Base-by-base conservation (phyloP, 257 asterid genomes). In the Echium plantagineum region DNA sequence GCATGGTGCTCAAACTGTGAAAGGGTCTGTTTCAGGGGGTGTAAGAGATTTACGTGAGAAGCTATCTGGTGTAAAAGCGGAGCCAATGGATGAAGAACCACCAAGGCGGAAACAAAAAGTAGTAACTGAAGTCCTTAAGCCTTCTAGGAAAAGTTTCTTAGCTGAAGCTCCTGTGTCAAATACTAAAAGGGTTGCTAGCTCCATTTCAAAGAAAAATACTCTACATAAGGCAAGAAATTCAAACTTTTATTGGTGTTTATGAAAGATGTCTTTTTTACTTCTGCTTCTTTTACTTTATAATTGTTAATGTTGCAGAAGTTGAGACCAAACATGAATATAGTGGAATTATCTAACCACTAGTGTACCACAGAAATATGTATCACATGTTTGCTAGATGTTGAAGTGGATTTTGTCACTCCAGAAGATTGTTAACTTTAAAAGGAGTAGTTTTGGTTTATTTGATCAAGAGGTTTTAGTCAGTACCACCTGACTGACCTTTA, bases 21-120 rank as follows among this genome's bases (percentile, higher is more conserved):
- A 72, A 64, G 89, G 86, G 64, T 74, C 96, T 66, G 53, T 74
- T 63, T 59, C 83, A 32, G 91, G 93, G 72, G 90, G 90, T 66
- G 68, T 69, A 32, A 81, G 94, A 80, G 99, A 93, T 80, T 73
- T 93, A 24, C 97, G 99, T 21, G 99, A 93, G 80, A 85, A 83
- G 83, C 94, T 93, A 26, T 93, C 99, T 58, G 97, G 97, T 55
- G 63, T 75, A 68, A 73, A 68, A 77, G 69, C 87, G 49, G 86
- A 69, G 49, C 65, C 78, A 17, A 77, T 68, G 78, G 89, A 81
- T 70, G 59, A 68, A 28, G 83, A 73, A 62, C 66, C 77, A 24
- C 77, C 76, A 21, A 76, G 72, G 62, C 66, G 72, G 46, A 75
- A 81, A 76, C 70, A 70, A 22, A 84, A 80, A 63, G 75, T 81